Evolutionary conservation across 441 rosid species (phyloP).

Genomic region (Viola pubescens): DNA sequence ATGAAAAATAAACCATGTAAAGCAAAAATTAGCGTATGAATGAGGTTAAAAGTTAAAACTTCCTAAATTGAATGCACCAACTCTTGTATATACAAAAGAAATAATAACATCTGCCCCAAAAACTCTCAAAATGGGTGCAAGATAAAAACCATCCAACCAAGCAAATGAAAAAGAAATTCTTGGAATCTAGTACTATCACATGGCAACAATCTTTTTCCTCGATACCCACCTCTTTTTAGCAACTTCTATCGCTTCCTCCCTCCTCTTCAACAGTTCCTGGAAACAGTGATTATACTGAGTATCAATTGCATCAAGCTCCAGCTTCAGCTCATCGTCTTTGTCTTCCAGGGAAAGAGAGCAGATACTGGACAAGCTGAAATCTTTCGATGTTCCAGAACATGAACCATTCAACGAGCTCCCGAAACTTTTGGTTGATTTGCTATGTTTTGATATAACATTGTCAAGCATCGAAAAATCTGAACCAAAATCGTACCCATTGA

Average conservation of each 20-base stretch:
- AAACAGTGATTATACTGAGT: conserved; percentile 40
- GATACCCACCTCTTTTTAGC: conserved; percentile 48
- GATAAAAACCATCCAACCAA: not conserved
- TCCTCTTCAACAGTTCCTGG: conserved; percentile 45
- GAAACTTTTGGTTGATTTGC: conserved; percentile 16
- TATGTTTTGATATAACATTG: conserved; percentile 10
- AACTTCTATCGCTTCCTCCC: conserved; percentile 52
- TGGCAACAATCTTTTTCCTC: conserved; percentile 25
- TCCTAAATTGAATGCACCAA: too few relatives aligned
- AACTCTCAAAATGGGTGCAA: not conserved
- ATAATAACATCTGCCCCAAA: too few relatives aligned
- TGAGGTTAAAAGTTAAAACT: too few relatives aligned
- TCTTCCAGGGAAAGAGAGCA: conserved; percentile 22
- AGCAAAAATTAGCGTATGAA: too few relatives aligned
- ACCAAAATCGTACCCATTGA: conserved; percentile 6
- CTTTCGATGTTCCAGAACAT: conserved; percentile 23
- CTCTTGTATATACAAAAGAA: too few relatives aligned
- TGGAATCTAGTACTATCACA: conserved; percentile 12
- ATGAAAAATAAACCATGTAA: too few relatives aligned
- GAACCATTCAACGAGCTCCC: conserved; percentile 19
- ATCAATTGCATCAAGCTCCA: conserved; percentile 39
- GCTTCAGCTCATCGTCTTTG: conserved; percentile 37
- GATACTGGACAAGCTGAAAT: conserved; percentile 24
- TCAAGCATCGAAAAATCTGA: conserved; percentile 15
- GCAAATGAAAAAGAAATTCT: not conserved